Evolutionary conservation across 2,329 filamentous ascomycete genomes (phyloP).

Genomic region (Arthrobotrys entomopaga): DNA sequence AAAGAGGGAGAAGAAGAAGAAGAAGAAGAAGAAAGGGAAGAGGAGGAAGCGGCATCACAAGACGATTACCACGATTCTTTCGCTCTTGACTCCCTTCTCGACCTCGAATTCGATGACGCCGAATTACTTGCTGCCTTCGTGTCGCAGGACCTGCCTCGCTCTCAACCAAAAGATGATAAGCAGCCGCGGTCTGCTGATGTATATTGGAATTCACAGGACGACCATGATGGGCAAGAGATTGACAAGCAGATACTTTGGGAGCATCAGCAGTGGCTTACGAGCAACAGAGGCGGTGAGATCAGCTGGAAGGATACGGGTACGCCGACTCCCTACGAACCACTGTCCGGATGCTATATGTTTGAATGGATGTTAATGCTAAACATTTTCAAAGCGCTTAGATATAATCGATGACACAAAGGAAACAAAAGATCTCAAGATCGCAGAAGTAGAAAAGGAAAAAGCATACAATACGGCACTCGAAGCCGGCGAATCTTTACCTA

Average conservation of each 20-base stretch:
- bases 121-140: slow-evolving; percentile 46
- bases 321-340: not conserved
- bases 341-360: not conserved
- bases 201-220: slow-evolving; percentile 32
- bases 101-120: slow-evolving; percentile 50
- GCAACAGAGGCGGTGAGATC: slow-evolving; percentile 23
- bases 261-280: slow-evolving; percentile 43
- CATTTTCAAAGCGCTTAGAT: slow-evolving; percentile 50
- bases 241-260: slow-evolving; percentile 49
- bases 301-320: slow-evolving; percentile 26
- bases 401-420: slow-evolving; percentile 48
- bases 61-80: slow-evolving; percentile 52
- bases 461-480: slow-evolving; percentile 5
- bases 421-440: slow-evolving; percentile 6
- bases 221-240: slow-evolving; percentile 36
- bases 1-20: slow-evolving; percentile 16
- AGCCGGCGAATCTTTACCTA: slow-evolving; percentile 11
- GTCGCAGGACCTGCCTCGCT: slow-evolving; percentile 40
- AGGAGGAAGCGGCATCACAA: slow-evolving; percentile 29
- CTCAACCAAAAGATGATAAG: slow-evolving; percentile 14
- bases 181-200: slow-evolving; percentile 8
- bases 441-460: slow-evolving; percentile 13
- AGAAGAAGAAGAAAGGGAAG: slow-evolving; percentile 1
- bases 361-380: slow-evolving; percentile 15
- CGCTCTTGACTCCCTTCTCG: slow-evolving; percentile 47